Conservation (phyloP, 768 basidiomycete species). For the Lentinula raphanica region DNA sequence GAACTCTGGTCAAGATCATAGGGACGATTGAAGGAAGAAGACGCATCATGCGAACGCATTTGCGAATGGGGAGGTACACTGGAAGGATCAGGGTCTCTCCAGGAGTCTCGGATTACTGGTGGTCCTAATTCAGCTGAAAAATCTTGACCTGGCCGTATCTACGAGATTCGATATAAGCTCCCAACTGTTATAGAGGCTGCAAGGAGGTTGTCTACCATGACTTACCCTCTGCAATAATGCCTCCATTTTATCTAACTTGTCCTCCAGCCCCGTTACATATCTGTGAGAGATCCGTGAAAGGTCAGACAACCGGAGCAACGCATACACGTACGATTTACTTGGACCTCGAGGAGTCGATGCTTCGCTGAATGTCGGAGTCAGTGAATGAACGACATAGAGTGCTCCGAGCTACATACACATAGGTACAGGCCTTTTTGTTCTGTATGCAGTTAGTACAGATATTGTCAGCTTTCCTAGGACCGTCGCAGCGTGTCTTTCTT, state of each 20-base stretch:
- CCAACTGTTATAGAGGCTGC: no score
- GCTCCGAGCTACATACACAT: conserved; percentile 39
- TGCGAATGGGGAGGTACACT: conserved; percentile 13
- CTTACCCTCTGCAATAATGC: conserved; percentile 46
- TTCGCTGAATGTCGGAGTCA: conserved; percentile 34
- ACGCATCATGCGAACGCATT: conserved; percentile 15
- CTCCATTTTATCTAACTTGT: conserved; percentile 53
- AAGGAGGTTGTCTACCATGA: background rate
- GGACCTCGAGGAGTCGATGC: conserved; percentile 61
- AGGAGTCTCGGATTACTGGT: conserved; percentile 57
- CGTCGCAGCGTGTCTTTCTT: conserved; percentile 59
- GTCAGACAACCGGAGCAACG: background rate
- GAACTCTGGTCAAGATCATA: background rate
- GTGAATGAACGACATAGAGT: background rate
- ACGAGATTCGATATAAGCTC: background rate
- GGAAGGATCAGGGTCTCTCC: conserved; percentile 33
- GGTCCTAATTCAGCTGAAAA: conserved; percentile 62
- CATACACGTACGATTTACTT: conserved; percentile 54
- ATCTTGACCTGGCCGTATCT: conserved; percentile 62
- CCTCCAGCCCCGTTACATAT: conserved; percentile 56
- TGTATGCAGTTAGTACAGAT: conserved; percentile 56
- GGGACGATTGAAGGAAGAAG: conserved; percentile 2
- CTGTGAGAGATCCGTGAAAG: conserved; percentile 22
- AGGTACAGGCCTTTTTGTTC: conserved; percentile 49
- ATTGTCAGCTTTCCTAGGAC: conserved; percentile 43